A percentile compares a stretch with the other conserved stretches of the same genome.
phyloP scores from a whole-genome alignment of 2,329 filamentous ascomycete genomes.

The Neonectria coccinea region DNA sequence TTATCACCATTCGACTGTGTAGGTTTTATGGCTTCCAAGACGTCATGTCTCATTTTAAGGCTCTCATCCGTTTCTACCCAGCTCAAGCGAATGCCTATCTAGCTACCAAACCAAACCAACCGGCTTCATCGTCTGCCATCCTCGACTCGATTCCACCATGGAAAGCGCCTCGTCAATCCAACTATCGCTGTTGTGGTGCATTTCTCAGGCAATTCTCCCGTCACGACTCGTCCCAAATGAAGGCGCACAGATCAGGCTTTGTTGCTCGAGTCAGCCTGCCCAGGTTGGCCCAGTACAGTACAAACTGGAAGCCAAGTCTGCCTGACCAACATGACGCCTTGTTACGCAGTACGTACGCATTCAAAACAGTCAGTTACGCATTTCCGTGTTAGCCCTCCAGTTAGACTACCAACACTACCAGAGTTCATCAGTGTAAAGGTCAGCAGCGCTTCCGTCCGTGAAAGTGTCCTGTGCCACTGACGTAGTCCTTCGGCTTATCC shows the following conservation, averaged over 20 bases:
- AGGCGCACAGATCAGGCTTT: conserved; percentile 1
- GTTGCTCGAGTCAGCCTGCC: conserved; percentile 16
- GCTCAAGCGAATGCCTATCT: too few relatives aligned
- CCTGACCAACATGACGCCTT: conserved; percentile 9
- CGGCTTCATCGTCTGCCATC: neutral
- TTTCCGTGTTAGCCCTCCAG: neutral
- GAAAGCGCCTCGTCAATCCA: neutral
- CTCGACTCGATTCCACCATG: neutral
- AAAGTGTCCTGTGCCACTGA: conserved; percentile 1
- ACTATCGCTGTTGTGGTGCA: neutral
- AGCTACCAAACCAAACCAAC: too few relatives aligned
- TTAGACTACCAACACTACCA: neutral
- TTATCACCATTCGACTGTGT: neutral
- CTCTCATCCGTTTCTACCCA: neutral
- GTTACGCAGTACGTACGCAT: neutral
- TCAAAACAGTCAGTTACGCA: neutral
- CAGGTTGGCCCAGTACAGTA: neutral
- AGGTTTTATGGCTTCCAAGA: neutral
- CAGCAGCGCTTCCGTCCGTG: neutral
- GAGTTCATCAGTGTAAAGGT: conserved; percentile 2
- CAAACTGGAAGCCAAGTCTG: conserved; percentile 1
- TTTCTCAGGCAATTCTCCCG: conserved; percentile 8
- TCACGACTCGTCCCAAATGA: conserved; percentile 1
- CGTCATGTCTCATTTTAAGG: neutral
- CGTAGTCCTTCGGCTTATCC: neutral